Evolutionary conservation across 208 protist genomes (phyloP).

Genomic region (Tetramitus jugosus): DNA sequence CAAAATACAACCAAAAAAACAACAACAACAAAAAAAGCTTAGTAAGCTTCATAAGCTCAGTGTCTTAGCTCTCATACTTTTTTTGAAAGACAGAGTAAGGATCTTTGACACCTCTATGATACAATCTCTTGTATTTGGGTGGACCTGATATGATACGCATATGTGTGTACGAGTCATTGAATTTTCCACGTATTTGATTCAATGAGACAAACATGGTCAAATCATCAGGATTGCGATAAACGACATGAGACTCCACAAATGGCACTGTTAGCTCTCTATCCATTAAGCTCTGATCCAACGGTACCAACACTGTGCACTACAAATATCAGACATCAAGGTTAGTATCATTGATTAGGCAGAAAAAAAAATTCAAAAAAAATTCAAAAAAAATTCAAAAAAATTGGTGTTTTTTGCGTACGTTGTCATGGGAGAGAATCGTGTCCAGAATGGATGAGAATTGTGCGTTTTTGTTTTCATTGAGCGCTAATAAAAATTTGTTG

Average conservation of each 20-base stretch:
- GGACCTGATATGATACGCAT: background rate
- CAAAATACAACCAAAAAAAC: background rate
- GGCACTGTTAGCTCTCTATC: background rate
- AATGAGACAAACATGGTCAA: background rate
- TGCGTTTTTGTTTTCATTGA: slow-evolving; percentile 1
- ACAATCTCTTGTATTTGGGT: background rate
- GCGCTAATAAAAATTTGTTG: background rate
- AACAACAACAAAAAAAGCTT: too few species aligned
- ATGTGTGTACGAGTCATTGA: background rate
- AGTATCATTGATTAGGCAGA: background rate
- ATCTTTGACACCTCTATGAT: background rate
- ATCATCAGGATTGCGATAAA: background rate
- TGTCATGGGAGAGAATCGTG: too few species aligned
- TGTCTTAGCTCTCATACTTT: background rate
- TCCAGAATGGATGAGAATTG: too few species aligned
- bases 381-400: too few species aligned
- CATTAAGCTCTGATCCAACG: background rate
- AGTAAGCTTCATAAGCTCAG: too few species aligned
- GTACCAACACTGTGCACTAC: background rate
- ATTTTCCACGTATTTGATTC: slow-evolving; percentile 12
- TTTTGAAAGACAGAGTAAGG: background rate
- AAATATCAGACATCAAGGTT: background rate
- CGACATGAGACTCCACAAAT: slow-evolving; percentile 18
- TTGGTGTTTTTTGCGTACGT: too few species aligned
- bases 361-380: background rate